Evolutionary conservation across 306 rosid species (phyloP).

Genomic region (Begonia peltatifolia): DNA sequence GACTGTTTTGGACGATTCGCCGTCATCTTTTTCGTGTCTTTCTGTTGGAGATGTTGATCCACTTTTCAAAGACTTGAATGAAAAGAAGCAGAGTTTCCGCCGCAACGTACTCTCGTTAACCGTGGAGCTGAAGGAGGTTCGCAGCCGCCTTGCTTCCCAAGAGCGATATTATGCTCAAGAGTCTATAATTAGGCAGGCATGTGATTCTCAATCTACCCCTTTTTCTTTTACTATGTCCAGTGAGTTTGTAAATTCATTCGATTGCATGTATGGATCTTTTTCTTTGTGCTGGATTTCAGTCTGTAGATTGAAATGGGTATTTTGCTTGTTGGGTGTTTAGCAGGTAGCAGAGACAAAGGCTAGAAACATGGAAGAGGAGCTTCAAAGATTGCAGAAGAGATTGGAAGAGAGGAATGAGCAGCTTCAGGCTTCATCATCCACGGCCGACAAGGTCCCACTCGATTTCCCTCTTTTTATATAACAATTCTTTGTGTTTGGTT

Average conservation of each 20-base stretch:
- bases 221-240: conserved; percentile 13
- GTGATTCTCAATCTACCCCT: conserved; percentile 6
- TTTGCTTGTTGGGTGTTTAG: conserved; percentile 10
- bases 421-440: conserved; percentile 61
- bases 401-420: conserved; percentile 57
- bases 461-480: conserved; percentile 6
- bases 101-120: conserved; percentile 85
- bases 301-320: conserved; percentile 1
- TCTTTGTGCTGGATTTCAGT: conserved; percentile 28
- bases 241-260: conserved; percentile 14
- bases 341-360: conserved; percentile 84
- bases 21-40: conserved; percentile 10
- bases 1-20: conserved; percentile 33
- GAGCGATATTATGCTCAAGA: conserved; percentile 67
- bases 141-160: conserved; percentile 63
- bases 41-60: conserved; percentile 55
- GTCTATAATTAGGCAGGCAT: conserved; percentile 65
- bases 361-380: conserved; percentile 68
- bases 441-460: conserved; percentile 50
- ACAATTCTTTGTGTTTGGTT: conserved; percentile 9
- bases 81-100: conserved; percentile 75
- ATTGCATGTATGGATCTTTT: background rate
- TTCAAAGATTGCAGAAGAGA: conserved; percentile 41
- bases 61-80: conserved; percentile 63
- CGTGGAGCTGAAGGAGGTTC: conserved; percentile 73